Conservation (phyloP, 2,329 filamentous ascomycete genomes). For the Ciborinia camelliae region DNA sequence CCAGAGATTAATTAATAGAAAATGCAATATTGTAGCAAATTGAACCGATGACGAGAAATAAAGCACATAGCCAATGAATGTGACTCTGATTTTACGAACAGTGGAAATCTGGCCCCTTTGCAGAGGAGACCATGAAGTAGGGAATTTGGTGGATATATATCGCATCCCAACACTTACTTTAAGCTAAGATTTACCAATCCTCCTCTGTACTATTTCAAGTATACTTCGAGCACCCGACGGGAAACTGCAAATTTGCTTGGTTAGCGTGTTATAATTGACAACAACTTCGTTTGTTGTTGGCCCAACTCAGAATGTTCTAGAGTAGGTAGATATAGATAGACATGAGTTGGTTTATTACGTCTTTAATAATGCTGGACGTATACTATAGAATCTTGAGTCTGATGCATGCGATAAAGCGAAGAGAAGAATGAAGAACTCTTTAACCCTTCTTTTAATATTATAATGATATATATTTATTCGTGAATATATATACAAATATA, state of each 20-base stretch:
- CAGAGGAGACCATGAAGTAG: background rate
- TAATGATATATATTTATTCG: background rate
- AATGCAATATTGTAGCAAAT: background rate
- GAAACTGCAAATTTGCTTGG: background rate
- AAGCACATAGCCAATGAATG: background rate
- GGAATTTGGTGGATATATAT: background rate
- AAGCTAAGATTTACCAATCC: background rate
- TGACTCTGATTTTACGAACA: background rate
- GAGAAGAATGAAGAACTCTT: background rate
- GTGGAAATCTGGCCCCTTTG: background rate
- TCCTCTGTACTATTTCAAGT: background rate
- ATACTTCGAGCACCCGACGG: background rate
- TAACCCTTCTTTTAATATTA: background rate
- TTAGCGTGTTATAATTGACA: slow-evolving; percentile 11
- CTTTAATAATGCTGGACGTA: slow-evolving; percentile 7
- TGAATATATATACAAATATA: background rate
- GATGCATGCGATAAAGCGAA: background rate
- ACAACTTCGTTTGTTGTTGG: slow-evolving; percentile 7
- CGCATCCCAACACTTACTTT: background rate
- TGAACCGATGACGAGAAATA: background rate
- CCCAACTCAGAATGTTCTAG: slow-evolving; percentile 11
- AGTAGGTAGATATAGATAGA: background rate
- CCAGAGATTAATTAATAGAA: background rate
- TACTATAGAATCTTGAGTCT: too few relatives aligned
- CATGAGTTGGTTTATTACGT: background rate